phyloP scores from a whole-genome alignment of 2,329 filamentous ascomycete species.

The Cyphellophora europaea region DNA sequence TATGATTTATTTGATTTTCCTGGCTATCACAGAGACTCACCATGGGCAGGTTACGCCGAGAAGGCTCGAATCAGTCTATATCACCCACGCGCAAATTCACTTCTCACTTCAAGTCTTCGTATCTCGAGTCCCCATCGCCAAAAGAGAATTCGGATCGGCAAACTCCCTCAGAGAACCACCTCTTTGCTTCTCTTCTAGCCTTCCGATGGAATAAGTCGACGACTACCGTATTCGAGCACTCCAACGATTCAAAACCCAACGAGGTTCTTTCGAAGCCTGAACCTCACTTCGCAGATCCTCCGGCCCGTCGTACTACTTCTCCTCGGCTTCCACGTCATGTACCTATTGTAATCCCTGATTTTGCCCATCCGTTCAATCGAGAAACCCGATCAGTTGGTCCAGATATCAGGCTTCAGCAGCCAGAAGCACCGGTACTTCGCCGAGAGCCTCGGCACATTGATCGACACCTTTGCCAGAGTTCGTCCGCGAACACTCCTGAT shows the following conservation, averaged over 20 bases:
- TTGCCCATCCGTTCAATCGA: slow-evolving; percentile 19
- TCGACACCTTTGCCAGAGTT: too few species aligned
- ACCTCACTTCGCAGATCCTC: not conserved
- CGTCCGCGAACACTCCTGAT: too few species aligned
- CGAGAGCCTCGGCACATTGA: slow-evolving; percentile 7
- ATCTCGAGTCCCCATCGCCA: slow-evolving; percentile 14
- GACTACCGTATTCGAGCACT: not conserved
- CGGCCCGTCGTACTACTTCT: slow-evolving; percentile 1
- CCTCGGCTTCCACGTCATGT: slow-evolving; percentile 20
- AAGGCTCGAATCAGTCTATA: slow-evolving; percentile 7
- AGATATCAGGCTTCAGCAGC: not conserved
- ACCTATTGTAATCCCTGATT: slow-evolving; percentile 22
- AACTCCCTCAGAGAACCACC: slow-evolving; percentile 4
- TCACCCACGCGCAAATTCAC: slow-evolving; percentile 3
- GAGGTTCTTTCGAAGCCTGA: not conserved
- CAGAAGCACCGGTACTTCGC: slow-evolving; percentile 2
- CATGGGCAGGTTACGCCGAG: slow-evolving; percentile 14
- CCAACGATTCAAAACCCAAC: not conserved
- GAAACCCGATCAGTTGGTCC: slow-evolving; percentile 8
- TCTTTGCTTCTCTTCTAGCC: not conserved
- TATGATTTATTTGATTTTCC: too few species aligned
- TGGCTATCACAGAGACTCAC: too few species aligned
- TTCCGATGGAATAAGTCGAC: slow-evolving; percentile 1
- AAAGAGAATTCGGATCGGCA: slow-evolving; percentile 11
- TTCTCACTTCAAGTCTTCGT: slow-evolving; percentile 9